Percentiles rank a stretch among this genome's conserved stretches.
Evolutionary conservation across 2,329 filamentous ascomycete species (phyloP).

Genomic region (Phyllosticta citribraziliensis): DNA sequence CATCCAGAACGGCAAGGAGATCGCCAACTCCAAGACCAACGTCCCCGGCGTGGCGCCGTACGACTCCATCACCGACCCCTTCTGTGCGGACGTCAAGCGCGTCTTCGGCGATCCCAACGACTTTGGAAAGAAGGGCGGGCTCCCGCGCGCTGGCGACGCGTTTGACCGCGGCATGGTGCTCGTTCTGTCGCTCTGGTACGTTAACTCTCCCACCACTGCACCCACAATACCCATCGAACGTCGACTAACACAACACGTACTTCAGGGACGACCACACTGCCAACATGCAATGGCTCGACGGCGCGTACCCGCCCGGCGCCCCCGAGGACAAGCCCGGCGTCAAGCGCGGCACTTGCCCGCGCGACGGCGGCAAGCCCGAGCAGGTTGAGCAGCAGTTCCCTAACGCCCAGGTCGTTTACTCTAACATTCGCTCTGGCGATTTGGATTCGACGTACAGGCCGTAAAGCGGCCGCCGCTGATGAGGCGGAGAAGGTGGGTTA

Average conservation of each 20-base stretch:
- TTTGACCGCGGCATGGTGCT: conserved; percentile 52
- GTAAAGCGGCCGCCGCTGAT: background rate
- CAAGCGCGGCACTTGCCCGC: conserved; percentile 28
- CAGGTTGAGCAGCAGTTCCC: conserved; percentile 27
- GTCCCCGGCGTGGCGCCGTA: conserved; percentile 34
- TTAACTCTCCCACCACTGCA: background rate
- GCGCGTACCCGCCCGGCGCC: conserved; percentile 45
- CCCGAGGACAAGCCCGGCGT: conserved; percentile 24
- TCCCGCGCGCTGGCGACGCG: conserved; percentile 43
- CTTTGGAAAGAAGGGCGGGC: conserved; percentile 41
- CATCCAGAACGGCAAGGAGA: conserved; percentile 41
- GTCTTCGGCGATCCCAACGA: conserved; percentile 45
- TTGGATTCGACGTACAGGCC: conserved; percentile 30
- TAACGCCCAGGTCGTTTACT: conserved; percentile 27
- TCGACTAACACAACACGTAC: conserved; percentile 13
- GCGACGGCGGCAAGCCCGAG: conserved; percentile 25
- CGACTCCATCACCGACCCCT: conserved; percentile 48
- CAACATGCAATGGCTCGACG: conserved; percentile 69
- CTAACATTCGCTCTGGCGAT: conserved; percentile 32
- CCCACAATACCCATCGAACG: too few relatives aligned
- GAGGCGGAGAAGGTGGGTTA: too few relatives aligned
- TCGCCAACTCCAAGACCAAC: conserved; percentile 34
- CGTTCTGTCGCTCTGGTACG: conserved; percentile 38
- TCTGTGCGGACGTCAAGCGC: conserved; percentile 48
- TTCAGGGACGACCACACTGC: conserved; percentile 56